These are phyloP conservation scores for Cajanus cajan DNA, from an alignment of 306 rosid species.

Conservation along the genomic window DNA sequence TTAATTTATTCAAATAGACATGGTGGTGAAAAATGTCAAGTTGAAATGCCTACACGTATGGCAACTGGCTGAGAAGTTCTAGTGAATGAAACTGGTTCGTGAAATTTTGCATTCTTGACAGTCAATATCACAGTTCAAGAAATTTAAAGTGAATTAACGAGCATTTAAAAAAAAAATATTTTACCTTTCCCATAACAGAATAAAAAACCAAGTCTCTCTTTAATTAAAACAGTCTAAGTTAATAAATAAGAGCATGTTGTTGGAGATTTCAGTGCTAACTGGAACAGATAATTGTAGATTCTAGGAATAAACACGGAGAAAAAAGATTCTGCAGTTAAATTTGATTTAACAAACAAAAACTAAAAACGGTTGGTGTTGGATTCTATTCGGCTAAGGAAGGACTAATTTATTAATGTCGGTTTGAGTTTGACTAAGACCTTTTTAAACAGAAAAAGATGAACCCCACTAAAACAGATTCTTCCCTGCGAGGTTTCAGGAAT, in stretches of 20 bases:
- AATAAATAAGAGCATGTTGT: background rate
- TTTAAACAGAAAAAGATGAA: background rate
- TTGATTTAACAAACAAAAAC: background rate
- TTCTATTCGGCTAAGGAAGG: background rate
- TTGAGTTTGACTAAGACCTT: slow-evolving; percentile 23
- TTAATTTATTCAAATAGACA: background rate
- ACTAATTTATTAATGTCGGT: slow-evolving; percentile 15
- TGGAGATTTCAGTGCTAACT: background rate
- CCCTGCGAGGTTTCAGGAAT: background rate
- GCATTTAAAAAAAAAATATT: background rate
- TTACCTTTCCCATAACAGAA: background rate
- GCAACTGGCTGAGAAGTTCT: background rate
- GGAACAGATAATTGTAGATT: background rate
- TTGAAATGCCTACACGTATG: background rate
- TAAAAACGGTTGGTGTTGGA: slow-evolving; percentile 3
- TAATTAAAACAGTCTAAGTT: background rate
- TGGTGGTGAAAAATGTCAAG: background rate
- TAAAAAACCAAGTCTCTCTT: background rate
- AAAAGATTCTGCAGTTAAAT: slow-evolving; percentile 17
- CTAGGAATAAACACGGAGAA: background rate
- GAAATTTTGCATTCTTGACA: background rate
- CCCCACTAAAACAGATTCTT: background rate
- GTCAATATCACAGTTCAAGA: background rate
- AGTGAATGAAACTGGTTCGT: background rate
- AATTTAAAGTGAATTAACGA: background rate